Base-by-base conservation (phyloP, 768 basidiomycete genomes). In the Pholiota microspora region DNA sequence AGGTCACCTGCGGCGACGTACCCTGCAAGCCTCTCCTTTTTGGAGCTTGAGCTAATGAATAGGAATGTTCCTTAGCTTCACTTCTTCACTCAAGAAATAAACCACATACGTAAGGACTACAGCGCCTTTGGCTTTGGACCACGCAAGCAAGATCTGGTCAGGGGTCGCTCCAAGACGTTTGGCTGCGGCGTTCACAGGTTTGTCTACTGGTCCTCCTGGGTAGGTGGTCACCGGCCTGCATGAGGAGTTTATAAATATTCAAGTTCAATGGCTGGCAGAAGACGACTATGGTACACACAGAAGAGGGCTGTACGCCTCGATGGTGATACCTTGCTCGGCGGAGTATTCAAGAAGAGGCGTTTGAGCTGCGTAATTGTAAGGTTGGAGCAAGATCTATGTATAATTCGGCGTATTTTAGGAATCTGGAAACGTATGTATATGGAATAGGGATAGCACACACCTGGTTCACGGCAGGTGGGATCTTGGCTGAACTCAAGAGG, bases 61-160 rank as follows among this genome's bases (percentile, higher is more conserved):
- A 6, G 38, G 16, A n/a, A n/a, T n/a, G n/a, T n/a, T n/a, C n/a
- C n/a, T n/a, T n/a, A n/a, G n/a, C n/a, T n/a, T n/a, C n/a, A n/a
- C n/a, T n/a, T n/a, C n/a, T n/a, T n/a, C n/a, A n/a, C n/a, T n/a
- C n/a, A n/a, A 12, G 21, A 28, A 12, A 40, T 24, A n/a, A 24
- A 18, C 18, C 13, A 54, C 66, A 42, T 62, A 87, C 83, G 84
- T 88, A 59, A 88, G 77, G 29, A 79, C 77, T 4, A 87, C 79
- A 0, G 79, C 81, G 13, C 83, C 84, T 64, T 91, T 89, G 9
- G 80, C 72, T 62, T 82, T 86, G 4, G 80, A 77, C 88, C 88
- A 89, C 0, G 86, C 85, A 7, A 89, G 73, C 4, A 90, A 71
- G 7, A 89, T 78, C 64, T 91, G 88, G 54, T 88, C 88, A 1